Evolutionary conservation across 768 basidiomycete species (phyloP), one percentile per base, ranked within the genome.

Genomic region (Mycena rosella): DNA sequence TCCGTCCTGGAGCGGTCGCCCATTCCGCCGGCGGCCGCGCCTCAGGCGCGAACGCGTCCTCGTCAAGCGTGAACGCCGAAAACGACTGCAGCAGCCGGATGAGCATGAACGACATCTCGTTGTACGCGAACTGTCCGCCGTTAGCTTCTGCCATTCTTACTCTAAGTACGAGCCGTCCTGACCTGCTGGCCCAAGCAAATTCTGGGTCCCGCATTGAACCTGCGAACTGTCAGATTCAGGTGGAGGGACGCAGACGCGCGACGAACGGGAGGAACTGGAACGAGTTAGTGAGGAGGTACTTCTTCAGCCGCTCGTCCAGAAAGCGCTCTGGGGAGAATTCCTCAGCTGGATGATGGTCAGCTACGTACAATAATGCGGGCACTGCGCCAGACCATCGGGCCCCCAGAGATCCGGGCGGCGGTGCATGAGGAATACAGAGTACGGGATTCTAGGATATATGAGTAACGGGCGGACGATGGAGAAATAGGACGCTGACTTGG

Each of bases 241-340:
- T 34, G 15, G n/a, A 11, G 18, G 27, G 2, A 9, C 1, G 18
- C 1, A 40, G 15, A 15, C 20, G 7, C 17, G 57, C 6, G 15
- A 55, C 65, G 38, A 0, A 70, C 65, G 83, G 83, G 11, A 86
- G 74, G 73, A 88, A 88, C 60, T 87, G 86, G 77, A 84, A 87
- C 0, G 84, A 81, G 60, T 85, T 85, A 8, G 80, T 77, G 7
- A 79, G 76, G 32, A 87, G 76, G 59, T 85, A 84, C 63, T 84
- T 83, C 36, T 80, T 75, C 15, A 85, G 60, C 18, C 86, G 77
- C n/a, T 84, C 75, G 68, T 87, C 87, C 22, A 87, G 74, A 77
- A 85, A 88, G 1, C 86, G 80, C 42, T 86, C 85, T 0, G 87
- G 86, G 56, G 87, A 86, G 65, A 87, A 88, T 60, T 82, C 78